These are phyloP conservation scores for Microsporum ferrugineum DNA, from an alignment of 2,329 filamentous ascomycete species.

Conservation along the genomic window DNA sequence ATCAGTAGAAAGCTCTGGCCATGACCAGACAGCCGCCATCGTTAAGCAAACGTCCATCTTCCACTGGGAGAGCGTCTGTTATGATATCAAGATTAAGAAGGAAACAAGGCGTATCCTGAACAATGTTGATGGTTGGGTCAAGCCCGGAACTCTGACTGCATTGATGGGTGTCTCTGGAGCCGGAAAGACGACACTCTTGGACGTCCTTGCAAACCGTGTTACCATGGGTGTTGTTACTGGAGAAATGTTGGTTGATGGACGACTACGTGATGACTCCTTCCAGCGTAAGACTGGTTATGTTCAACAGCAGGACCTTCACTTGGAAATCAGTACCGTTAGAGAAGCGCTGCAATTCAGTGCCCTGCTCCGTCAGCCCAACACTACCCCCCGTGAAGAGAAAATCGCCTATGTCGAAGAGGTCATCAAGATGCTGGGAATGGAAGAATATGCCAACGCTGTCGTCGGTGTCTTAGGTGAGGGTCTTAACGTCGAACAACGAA, in stretches of 20 bases:
- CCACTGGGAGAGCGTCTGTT: conserved; percentile 77
- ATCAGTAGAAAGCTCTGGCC: conserved; percentile 23
- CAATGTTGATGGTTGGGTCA: conserved; percentile 84
- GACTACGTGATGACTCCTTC: conserved; percentile 60
- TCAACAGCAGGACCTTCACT: conserved; percentile 73
- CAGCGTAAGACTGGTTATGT: conserved; percentile 77
- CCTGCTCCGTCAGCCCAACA: conserved; percentile 67
- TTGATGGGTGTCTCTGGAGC: conserved; percentile 85
- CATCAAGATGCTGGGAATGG: conserved; percentile 84
- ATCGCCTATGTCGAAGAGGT: conserved; percentile 80
- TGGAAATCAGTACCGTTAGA: conserved; percentile 72
- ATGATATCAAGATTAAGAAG: conserved; percentile 68
- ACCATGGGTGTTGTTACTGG: conserved; percentile 83
- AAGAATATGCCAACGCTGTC: conserved; percentile 77
- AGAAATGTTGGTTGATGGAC: conserved; percentile 73
- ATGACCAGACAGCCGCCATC: conserved; percentile 20
- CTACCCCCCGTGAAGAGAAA: conserved; percentile 63
- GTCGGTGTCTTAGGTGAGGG: conserved; percentile 79
- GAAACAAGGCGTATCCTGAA: conserved; percentile 67
- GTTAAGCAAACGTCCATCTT: conserved; percentile 49
- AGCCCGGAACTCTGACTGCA: conserved; percentile 78
- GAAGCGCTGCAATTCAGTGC: conserved; percentile 83
- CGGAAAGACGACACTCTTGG: conserved; percentile 85
- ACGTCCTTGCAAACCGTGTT: conserved; percentile 72
- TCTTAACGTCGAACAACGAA: conserved; percentile 52